Evolutionary conservation across 2,329 filamentous ascomycete genomes (phyloP), one percentile per base, ranked within the genome.

Genomic region (Calonectria honghensis): DNA sequence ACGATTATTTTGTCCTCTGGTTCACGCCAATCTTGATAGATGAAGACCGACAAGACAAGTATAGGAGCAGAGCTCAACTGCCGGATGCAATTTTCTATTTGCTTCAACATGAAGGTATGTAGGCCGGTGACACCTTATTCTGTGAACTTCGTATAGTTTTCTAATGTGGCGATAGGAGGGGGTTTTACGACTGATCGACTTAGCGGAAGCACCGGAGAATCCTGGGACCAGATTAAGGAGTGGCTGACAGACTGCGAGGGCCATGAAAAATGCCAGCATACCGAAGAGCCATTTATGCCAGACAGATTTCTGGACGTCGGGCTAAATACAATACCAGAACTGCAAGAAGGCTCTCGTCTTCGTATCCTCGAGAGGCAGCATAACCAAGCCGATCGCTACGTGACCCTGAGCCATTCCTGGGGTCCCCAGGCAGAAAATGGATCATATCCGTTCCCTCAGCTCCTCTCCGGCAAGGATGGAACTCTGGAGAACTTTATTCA

Each of bases 71-170:
- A 24, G 35, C n/a, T 18, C 57, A 61, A 7, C n/a, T 61, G 5
- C 35, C 57, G 5, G 57, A 61, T 29, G 57, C 24, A 4, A 16
- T 41, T n/a, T 61, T 61, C 24, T 61, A 61, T 61, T 61, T 61
- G n/a, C 9, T 61, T 2, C 41, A 29, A 41, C 9, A 61, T 4
- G 20, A 29, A 20, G 54, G 54, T 59, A 6, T 10, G 24, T 10
- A 4, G 4, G 9, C 2, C 1, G 16, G 3, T 18, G 18, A 4
- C 2, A 31, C 2, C 4, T 20, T 6, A 4, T 45, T 45, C 14
- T 20, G 5, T 20, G 1, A 20, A 20, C 2, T 18, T 9, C 6
- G 7, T 4, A 7, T 3, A 1, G 18, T 6, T 45, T 45, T 32
- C 48, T 51, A 51, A 51, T 24, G 11, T 27, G 4, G 31, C 11